Evolutionary conservation across 805 yeast genomes (phyloP), one percentile per base, ranked within the genome.

Genomic region (Saturnispora sanitii): DNA sequence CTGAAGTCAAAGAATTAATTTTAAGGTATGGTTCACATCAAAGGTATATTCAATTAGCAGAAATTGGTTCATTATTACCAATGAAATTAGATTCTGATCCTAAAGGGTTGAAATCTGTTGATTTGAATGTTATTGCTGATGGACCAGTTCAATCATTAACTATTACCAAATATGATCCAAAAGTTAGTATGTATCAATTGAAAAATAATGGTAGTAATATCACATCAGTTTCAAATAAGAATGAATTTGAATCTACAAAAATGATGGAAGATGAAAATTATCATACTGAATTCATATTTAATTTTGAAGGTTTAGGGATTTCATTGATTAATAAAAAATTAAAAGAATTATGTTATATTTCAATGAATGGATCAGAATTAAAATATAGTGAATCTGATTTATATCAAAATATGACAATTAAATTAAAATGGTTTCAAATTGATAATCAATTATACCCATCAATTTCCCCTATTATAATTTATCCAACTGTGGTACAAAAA

Each of bases 381-480:
- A 68, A 82, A 34, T 86, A 81, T 58, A 82, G 80, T 52, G 90
- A 85, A 47, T 82, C 96, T 0, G 92, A 85, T 26, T 60, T 85
- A 17, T 85, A 83, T 50, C 94, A 87, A 56, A 84, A 84, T 15
- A 51, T 84, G 33, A 77, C 88, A 47, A 64, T 79, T 62, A 87
- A 86, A 54, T 60, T 88, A 51, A 88, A 90, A 55, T 94, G 98
- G 98, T 65, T 92, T 25, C 99, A 92, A 59, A 69, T 90, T 36
- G 98, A 92, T 57, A 90, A 92, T 53, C 95, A 87, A 56, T 62
- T 90, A 36, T 85, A 78, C 52, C 95, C 95, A 3, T 83, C 95
- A 11, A 73, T 80, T 1, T 92, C 73, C 62, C 96, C 96, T 2
- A 90, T 88, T 41, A 67, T 92, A 11, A 48, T 92, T 8, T 94